Conservation (phyloP, 202 grass and related monocot species). For the Alloteropsis angusta region DNA sequence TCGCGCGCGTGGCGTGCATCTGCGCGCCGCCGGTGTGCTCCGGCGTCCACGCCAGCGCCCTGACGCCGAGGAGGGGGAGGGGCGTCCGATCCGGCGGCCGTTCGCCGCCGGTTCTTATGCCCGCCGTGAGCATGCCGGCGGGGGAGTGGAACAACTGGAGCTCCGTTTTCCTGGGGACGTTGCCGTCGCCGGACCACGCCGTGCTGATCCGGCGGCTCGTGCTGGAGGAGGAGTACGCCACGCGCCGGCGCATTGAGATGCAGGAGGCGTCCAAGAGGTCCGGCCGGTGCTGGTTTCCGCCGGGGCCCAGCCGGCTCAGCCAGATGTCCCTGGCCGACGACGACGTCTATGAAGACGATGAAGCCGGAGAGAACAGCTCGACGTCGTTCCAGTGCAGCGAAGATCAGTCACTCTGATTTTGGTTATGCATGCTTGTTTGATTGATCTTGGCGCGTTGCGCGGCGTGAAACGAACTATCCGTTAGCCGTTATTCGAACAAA, state of each 20-base stretch:
- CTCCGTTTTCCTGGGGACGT: constrained; percentile 3
- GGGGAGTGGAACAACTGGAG: neutral
- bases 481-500: neutral
- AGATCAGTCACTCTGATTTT: neutral
- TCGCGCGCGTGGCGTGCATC: constrained; percentile 33
- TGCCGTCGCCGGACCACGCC: constrained; percentile 22
- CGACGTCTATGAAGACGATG: neutral
- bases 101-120: neutral
- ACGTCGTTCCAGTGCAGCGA: neutral
- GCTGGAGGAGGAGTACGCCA: constrained; percentile 33
- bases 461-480: neutral
- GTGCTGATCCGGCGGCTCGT: constrained; percentile 33
- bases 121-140: neutral
- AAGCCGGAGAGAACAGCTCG: neutral
- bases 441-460: neutral
- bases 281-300: neutral
- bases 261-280: constrained; percentile 24
- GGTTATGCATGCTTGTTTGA: neutral
- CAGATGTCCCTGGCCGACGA: constrained; percentile 29
- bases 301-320: constrained; percentile 42
- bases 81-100: neutral
- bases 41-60: neutral
- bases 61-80: constrained; percentile 17
- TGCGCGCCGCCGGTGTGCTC: constrained; percentile 43
- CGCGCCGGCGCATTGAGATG: constrained; percentile 22